Percentiles rank a stretch among this genome's conserved stretches.
Conservation (phyloP, 192 early-diverging fungal genomes). For the Coemansia sp. region DNA sequence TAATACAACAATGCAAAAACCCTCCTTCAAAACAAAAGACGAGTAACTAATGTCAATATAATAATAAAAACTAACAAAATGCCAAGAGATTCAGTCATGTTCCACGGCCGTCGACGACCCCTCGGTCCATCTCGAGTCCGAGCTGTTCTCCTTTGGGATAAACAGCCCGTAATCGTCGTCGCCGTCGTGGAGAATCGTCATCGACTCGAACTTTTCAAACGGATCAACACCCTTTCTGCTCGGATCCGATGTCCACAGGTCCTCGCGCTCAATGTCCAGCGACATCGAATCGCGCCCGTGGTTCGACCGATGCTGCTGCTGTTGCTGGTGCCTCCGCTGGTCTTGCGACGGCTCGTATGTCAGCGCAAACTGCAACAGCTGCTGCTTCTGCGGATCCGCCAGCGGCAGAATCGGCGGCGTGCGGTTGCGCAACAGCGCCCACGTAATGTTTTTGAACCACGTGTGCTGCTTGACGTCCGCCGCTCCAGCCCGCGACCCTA, state of each 20-base stretch:
- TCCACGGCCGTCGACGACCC: slow-evolving; percentile 50
- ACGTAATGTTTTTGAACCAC: slow-evolving; percentile 89
- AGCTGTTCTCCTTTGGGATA: slow-evolving; percentile 53
- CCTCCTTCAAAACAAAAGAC: too few species aligned
- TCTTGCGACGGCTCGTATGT: slow-evolving; percentile 55
- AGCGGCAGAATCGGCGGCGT: slow-evolving; percentile 83
- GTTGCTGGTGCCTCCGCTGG: slow-evolving; percentile 21
- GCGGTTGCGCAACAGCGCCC: slow-evolving; percentile 86
- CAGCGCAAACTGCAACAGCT: slow-evolving; percentile 53
- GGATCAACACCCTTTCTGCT: slow-evolving; percentile 48
- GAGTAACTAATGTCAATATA: too few species aligned
- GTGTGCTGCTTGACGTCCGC: slow-evolving; percentile 90
- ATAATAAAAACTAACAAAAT: neutral
- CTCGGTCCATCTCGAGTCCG: slow-evolving; percentile 53
- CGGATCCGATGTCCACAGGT: slow-evolving; percentile 47
- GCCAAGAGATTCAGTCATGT: slow-evolving; percentile 24
- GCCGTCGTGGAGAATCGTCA: slow-evolving; percentile 58
- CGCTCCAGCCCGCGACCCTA: slow-evolving; percentile 88
- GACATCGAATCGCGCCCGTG: slow-evolving; percentile 41
- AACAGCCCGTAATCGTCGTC: slow-evolving; percentile 55
- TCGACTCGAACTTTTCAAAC: slow-evolving; percentile 57
- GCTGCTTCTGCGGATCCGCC: slow-evolving; percentile 56
- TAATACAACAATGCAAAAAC: neutral
- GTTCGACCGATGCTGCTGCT: slow-evolving; percentile 3
- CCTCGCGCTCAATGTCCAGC: slow-evolving; percentile 55